Conservation (phyloP, 805 yeast species). For the Candida cerambycidarum region DNA sequence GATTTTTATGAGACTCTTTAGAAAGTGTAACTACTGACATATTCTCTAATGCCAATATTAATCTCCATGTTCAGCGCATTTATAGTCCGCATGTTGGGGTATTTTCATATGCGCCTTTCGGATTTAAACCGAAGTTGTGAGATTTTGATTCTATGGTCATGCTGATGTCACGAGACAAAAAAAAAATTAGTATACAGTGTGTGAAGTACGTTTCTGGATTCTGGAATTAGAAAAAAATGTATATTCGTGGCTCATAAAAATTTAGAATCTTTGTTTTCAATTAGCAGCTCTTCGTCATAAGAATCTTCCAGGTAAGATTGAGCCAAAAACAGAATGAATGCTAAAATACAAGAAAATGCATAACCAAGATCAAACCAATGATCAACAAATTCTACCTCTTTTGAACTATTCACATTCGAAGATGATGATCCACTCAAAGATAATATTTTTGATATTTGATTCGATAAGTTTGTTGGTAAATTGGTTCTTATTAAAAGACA, state of each 20-base stretch:
- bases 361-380: slow-evolving; percentile 54
- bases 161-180: too few species aligned
- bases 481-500: slow-evolving; percentile 49
- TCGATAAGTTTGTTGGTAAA: slow-evolving; percentile 45
- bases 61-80: too few species aligned
- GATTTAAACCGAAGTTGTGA: not conserved
- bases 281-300: slow-evolving; percentile 11
- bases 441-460: slow-evolving; percentile 38
- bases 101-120: too few species aligned
- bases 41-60: too few species aligned
- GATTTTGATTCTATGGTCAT: too few species aligned
- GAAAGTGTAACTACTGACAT: slow-evolving; percentile 30
- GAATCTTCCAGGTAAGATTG: slow-evolving; percentile 1
- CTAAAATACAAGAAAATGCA: slow-evolving; percentile 40
- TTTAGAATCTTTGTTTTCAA: slow-evolving; percentile 9
- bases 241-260: slow-evolving; percentile 7
- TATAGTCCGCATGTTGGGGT: too few species aligned
- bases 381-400: slow-evolving; percentile 48
- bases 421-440: slow-evolving; percentile 33
- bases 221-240: not conserved
- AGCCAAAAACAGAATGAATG: slow-evolving; percentile 17
- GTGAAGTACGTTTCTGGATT: too few species aligned
- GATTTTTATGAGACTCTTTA: slow-evolving; percentile 32
- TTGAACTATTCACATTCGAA: slow-evolving; percentile 20
- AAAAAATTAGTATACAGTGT: too few species aligned